Percentiles rank a stretch among this genome's conserved stretches.
Conservation (phyloP, 2,329 filamentous ascomycete species). For the Harringtonia aguacate region DNA sequence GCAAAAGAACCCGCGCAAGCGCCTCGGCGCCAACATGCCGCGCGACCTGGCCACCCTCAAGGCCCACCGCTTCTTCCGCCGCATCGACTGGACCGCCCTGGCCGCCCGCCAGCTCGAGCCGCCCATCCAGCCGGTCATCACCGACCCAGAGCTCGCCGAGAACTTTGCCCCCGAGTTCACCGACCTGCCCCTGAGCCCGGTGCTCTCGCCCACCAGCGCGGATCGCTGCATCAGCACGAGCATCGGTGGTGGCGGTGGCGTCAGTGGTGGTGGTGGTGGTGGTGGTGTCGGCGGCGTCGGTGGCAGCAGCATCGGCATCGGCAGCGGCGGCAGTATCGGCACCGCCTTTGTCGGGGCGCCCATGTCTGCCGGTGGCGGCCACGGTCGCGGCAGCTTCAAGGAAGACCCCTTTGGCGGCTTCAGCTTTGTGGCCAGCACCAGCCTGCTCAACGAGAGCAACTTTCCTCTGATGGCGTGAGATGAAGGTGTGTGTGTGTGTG, state of each 20-base stretch:
- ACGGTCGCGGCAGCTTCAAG: constrained; percentile 22
- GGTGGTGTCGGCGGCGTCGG: constrained; percentile 10
- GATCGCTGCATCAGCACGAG: neutral
- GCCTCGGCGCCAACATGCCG: constrained; percentile 78
- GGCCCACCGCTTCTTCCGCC: constrained; percentile 90
- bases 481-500: neutral
- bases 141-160: constrained; percentile 89
- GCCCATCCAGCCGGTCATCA: constrained; percentile 87
- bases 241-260: neutral
- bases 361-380: too few relatives aligned
- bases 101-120: constrained; percentile 73
- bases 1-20: constrained; percentile 84
- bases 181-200: constrained; percentile 67
- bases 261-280: neutral
- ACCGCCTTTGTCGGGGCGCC: too few relatives aligned
- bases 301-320: neutral
- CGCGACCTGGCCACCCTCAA: constrained; percentile 81
- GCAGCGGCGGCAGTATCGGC: neutral
- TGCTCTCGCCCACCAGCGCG: constrained; percentile 28
- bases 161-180: constrained; percentile 96
- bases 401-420: constrained; percentile 54
- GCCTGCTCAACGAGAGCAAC: constrained; percentile 37
- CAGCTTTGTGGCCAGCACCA: constrained; percentile 51
- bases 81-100: constrained; percentile 88
- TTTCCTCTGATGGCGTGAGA: constrained; percentile 16